Evolutionary conservation across 225 moss, liverwort and hornwort species (phyloP), one percentile per base, ranked within the genome.

Genomic region (Sphagnum tenellum): DNA sequence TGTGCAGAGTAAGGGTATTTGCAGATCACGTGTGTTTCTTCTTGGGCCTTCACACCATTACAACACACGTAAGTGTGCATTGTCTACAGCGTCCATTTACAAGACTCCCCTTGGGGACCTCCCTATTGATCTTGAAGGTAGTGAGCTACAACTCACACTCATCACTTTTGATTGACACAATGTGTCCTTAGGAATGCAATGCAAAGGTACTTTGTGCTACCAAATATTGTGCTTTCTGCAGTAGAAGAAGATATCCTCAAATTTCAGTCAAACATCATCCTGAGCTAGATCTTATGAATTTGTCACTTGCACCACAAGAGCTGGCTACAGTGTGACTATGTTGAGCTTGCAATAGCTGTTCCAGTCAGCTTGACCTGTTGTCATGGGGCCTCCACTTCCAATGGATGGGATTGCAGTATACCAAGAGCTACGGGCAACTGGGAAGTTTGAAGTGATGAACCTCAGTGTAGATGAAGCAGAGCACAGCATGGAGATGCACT

Each of bases 401-500:
- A 29, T 29, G 14, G 50, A 29, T 55, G 57, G 78, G 71, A 62
- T 44, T 72, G 69, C 88, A 96, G 95, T 92, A 62, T 96, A 96
- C 68, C 82, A 85, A 72, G 89, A 92, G 74, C 82, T 95, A 67
- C 88, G 79, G 71, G 86, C 88, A 46, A 92, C 81, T 44, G 84
- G 73, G 64, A 95, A 70, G 71, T 95, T 92, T 71, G 95, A 92
- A 67, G 86, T 92, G 60, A 95, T 92, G 95, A 77, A 95, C 71
- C 12, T 92, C 65, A 85, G 69, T 66, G 81, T 95, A 29, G 95
- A 95, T 64, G 88, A 95, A 75, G 94, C 89, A 60, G 94, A 95
- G 71, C 92, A 92, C 62, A 95, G 92, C 70, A 89, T 95, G 89
- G 95, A 95, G 75, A 89, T 95, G 95, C 95, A 95, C 70, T 74